phyloP scores from a whole-genome alignment of 116 monocot genomes.

The Dioscorea cayenensis region DNA sequence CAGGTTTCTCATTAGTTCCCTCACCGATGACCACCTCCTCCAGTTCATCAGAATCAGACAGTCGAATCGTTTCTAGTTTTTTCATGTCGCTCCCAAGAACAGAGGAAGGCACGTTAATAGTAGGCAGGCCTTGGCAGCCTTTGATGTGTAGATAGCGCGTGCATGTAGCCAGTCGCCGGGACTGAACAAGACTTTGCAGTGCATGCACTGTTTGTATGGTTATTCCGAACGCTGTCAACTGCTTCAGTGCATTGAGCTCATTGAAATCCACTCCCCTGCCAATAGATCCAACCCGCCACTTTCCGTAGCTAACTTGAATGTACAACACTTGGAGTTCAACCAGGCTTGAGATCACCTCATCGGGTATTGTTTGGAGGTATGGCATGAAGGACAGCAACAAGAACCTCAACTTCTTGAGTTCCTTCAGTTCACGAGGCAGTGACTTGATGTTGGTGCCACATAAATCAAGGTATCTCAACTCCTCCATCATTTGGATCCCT shows the following conservation, averaged over 20 bases:
- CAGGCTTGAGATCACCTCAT: background rate
- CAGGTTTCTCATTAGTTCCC: background rate
- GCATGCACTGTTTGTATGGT: background rate
- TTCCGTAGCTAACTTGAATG: background rate
- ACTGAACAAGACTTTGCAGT: background rate
- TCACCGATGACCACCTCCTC: background rate
- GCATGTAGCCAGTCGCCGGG: background rate
- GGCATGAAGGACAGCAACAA: background rate
- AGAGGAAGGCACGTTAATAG: background rate
- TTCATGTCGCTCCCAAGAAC: background rate
- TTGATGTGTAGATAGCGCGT: background rate
- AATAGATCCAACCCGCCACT: background rate
- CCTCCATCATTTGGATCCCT: conserved; percentile 9
- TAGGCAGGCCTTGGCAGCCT: background rate
- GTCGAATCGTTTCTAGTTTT: background rate
- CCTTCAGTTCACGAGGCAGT: conserved; percentile 15
- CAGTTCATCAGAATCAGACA: background rate
- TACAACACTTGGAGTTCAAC: background rate
- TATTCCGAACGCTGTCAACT: background rate
- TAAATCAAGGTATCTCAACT: conserved; percentile 24
- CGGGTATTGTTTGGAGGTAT: background rate
- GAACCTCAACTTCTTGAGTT: background rate
- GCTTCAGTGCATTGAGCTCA: background rate
- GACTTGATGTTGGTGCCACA: conserved; percentile 14
- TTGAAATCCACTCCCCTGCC: background rate